These are phyloP conservation scores for Prunus persica DNA, from an alignment of 306 rosid genomes.

Conservation along the genomic window DNA sequence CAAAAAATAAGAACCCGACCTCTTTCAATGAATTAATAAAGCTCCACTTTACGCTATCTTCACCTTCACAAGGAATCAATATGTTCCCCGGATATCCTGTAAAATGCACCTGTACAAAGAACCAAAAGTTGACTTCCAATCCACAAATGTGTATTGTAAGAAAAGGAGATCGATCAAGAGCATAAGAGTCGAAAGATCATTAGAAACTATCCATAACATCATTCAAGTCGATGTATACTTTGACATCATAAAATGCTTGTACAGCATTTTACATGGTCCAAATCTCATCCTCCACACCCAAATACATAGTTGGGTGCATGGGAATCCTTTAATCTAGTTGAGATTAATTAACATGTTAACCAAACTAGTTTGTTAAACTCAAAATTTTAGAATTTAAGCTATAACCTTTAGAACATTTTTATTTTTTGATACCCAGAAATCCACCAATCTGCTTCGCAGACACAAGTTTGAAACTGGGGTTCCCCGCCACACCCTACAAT, in stretches of 20 bases:
- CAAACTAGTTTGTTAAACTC: no score
- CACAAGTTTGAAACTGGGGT: no score
- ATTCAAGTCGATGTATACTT: no score
- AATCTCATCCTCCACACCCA: no score
- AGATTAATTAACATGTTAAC: no score
- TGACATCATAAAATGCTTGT: no score
- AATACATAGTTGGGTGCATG: no score
- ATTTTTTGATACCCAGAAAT: background rate
- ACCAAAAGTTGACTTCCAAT: conserved; percentile 12
- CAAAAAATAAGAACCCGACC: conserved; percentile 38
- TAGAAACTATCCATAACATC: background rate
- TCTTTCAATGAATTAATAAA: conserved; percentile 92
- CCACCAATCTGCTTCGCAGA: background rate
- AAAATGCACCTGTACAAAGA: conserved; percentile 72
- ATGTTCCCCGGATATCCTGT: conserved; percentile 78
- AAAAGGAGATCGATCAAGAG: background rate
- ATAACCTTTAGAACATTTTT: background rate
- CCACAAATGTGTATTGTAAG: background rate
- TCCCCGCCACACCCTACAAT: no score
- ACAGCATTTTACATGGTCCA: no score
- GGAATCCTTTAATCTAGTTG: no score
- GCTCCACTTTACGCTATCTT: conserved; percentile 86
- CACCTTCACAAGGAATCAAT: conserved; percentile 90
- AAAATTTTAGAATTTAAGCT: no score
- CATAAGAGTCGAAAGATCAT: background rate